Conservation (phyloP, 176 grass and related monocot species). For the Phoenix dactylifera region DNA sequence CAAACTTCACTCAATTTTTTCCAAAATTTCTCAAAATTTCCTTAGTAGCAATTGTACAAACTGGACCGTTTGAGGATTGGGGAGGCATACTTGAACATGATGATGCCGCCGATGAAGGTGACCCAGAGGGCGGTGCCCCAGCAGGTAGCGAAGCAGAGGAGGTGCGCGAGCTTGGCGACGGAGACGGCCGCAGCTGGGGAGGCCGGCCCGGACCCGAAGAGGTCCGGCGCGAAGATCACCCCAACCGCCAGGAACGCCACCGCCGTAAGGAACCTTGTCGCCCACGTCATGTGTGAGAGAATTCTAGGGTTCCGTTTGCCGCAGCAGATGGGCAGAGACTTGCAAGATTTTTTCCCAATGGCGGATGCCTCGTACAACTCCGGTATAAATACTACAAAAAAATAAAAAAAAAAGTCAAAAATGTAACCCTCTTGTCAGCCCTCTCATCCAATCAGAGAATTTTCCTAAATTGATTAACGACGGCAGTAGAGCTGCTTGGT, state of each 20-base stretch:
- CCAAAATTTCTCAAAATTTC: too few relatives aligned
- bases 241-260: conserved; percentile 81
- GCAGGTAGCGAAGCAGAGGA: conserved; percentile 81
- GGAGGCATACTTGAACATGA: conserved; percentile 82
- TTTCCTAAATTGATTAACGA: too few relatives aligned
- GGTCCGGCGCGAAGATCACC: conserved; percentile 70
- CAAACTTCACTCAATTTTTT: too few relatives aligned
- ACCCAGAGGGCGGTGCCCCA: conserved; percentile 90
- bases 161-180: conserved; percentile 69
- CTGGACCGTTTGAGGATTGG: not conserved
- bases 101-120: conserved; percentile 97
- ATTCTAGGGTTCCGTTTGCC: too few relatives aligned
- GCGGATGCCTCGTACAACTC: too few relatives aligned
- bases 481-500: too few relatives aligned
- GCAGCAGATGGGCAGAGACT: too few relatives aligned
- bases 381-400: too few relatives aligned
- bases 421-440: too few relatives aligned
- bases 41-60: not conserved
- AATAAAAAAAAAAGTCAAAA: too few relatives aligned
- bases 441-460: too few relatives aligned
- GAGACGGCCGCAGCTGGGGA: conserved; percentile 28
- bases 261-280: conserved; percentile 57
- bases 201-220: conserved; percentile 29
- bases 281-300: conserved; percentile 56
- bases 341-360: too few relatives aligned